Conservation (phyloP, 2,329 filamentous ascomycete species). For the Dothistroma septosporum region DNA sequence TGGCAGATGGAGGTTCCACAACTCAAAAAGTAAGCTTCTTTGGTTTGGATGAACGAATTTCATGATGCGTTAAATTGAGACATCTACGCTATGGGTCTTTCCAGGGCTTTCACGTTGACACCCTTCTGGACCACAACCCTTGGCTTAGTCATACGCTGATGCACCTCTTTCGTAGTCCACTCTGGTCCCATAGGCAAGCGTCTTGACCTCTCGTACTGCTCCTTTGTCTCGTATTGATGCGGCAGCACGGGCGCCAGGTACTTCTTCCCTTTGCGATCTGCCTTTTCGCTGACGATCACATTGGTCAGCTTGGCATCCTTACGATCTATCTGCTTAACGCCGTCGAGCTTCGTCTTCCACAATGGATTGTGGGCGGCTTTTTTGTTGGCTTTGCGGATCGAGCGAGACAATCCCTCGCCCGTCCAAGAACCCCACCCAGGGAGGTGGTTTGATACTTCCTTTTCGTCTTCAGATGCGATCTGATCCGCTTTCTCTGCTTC, state of each 20-base stretch:
- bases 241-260: slow-evolving; percentile 82
- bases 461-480: slow-evolving; percentile 73
- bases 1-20: too few species aligned
- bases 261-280: slow-evolving; percentile 82
- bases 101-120: slow-evolving; percentile 73
- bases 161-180: slow-evolving; percentile 94
- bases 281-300: slow-evolving; percentile 91
- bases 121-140: slow-evolving; percentile 87
- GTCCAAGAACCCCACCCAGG: slow-evolving; percentile 94
- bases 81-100: slow-evolving; percentile 61
- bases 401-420: slow-evolving; percentile 73
- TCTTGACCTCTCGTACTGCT: slow-evolving; percentile 87
- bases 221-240: slow-evolving; percentile 79
- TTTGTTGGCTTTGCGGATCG: slow-evolving; percentile 61
- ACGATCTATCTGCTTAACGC: slow-evolving; percentile 70
- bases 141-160: slow-evolving; percentile 85
- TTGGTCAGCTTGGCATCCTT: slow-evolving; percentile 76
- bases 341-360: slow-evolving; percentile 54
- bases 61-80: neutral
- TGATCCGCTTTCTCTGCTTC: slow-evolving; percentile 70
- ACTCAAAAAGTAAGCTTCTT: too few species aligned
- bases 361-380: slow-evolving; percentile 50
- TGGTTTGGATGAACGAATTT: too few species aligned
- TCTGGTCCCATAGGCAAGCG: slow-evolving; percentile 85
- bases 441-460: slow-evolving; percentile 76